Conservation (phyloP, 2,329 filamentous ascomycete species). For the Hymenoscyphus salicellus region DNA sequence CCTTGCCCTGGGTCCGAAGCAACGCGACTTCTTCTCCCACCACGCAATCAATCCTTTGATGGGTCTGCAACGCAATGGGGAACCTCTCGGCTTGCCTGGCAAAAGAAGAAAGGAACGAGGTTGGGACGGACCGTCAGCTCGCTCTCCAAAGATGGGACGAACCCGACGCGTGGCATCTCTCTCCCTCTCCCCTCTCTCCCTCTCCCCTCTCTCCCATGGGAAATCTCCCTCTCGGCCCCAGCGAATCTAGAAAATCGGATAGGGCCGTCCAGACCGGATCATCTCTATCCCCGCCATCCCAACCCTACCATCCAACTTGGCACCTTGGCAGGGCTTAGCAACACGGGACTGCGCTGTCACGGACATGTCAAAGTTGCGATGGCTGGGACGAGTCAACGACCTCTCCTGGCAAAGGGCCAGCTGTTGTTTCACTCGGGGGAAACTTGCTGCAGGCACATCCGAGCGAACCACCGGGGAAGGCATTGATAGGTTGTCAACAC, state of each 20-base stretch:
- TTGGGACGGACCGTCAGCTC: not conserved
- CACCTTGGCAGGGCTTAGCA: constrained; percentile 7
- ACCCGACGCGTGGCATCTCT: not conserved
- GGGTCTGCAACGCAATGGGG: not conserved
- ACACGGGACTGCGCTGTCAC: not conserved
- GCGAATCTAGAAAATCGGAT: not conserved
- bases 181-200: not conserved
- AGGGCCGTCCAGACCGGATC: not conserved
- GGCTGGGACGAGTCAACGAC: not conserved
- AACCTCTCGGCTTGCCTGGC: not conserved
- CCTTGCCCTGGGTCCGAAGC: not conserved
- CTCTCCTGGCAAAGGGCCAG: not conserved
- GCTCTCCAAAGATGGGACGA: not conserved
- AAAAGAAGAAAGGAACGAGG: not conserved
- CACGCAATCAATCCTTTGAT: not conserved
- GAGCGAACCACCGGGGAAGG: not conserved
- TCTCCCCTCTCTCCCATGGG: not conserved
- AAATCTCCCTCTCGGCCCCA: not conserved
- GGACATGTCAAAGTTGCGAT: not conserved
- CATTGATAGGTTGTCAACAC: not conserved
- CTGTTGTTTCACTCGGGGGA: not conserved
- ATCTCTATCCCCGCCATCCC: not conserved
- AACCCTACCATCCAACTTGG: not conserved
- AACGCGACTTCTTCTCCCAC: not conserved
- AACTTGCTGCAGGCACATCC: not conserved